These are phyloP conservation scores for Kurtzmaniella fragi DNA, from an alignment of 805 yeast species.

Conservation along the genomic window DNA sequence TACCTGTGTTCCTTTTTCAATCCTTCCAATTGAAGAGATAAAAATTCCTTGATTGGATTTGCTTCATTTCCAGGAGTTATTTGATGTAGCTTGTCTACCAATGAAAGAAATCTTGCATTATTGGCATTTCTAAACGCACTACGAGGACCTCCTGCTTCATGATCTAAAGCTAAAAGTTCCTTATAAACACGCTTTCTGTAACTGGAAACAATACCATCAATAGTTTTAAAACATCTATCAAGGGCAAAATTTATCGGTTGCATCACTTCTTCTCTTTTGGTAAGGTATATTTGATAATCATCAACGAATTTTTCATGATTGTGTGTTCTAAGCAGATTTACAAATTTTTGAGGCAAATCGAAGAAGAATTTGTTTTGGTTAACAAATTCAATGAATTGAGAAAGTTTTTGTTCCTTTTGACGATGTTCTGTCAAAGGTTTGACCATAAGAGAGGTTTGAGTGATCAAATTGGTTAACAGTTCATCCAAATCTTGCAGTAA, in stretches of 20 bases:
- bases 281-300: conserved; percentile 25
- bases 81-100: conserved; percentile 37
- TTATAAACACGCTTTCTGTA: conserved; percentile 30
- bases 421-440: conserved; percentile 38
- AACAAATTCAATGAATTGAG: conserved; percentile 31
- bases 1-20: conserved; percentile 29
- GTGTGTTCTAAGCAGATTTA: conserved; percentile 20
- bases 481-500: conserved; percentile 33
- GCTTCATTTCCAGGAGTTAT: conserved; percentile 15
- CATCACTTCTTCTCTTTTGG: conserved; percentile 14
- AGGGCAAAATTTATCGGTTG: conserved; percentile 24
- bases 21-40: conserved; percentile 25
- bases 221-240: conserved; percentile 24
- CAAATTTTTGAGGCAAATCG: conserved; percentile 30
- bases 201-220: conserved; percentile 28
- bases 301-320: conserved; percentile 34
- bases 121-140: conserved; percentile 6
- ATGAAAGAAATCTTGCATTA: conserved; percentile 29
- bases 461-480: conserved; percentile 32
- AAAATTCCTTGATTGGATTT: conserved; percentile 33
- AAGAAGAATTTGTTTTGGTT: conserved; percentile 27
- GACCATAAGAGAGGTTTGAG: conserved; percentile 32
- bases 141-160: conserved; percentile 19
- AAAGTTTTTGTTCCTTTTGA: conserved; percentile 27
- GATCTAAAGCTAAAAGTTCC: conserved; percentile 35